Evolutionary conservation across 1,139 yeast genomes (phyloP), one percentile per base, ranked within the genome.

Genomic region (Yamadazyma diospyri): DNA sequence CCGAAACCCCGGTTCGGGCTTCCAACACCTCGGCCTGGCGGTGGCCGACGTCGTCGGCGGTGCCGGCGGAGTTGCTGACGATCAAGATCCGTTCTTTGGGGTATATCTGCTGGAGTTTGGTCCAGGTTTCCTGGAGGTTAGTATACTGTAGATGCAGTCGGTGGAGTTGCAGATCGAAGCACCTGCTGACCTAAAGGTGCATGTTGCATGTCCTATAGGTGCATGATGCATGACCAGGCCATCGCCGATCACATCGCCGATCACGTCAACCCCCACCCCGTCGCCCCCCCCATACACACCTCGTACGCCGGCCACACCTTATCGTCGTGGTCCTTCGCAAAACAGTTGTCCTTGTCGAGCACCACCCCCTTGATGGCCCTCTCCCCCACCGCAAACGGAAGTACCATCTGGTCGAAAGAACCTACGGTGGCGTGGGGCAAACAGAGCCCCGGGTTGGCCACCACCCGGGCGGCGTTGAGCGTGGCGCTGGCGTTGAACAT

Each of bases 11-110:
- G 0, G 92, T 80, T 22, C 71, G 68, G 4, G 55, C 36, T 52
- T 87, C 95, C 17, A 89, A 57, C n/a, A 60, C 51, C 17, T 50
- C 36, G 0, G 97, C 97, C 49, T 83, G 83, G n/a, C 42, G 41
- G 43, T 76, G 72, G 29, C 64, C 69, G 1, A 46, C 48, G 49
- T 89, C 97, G 45, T 81, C 94, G 37, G 72, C 68, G 1, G 97
- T 85, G 0, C 98, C 98, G 0, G 97, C 96, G 0, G 95, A 85
- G 51, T 92, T 92, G 48, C 95, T 84, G 4, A 92, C 97, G 23
- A 92, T 83, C 21, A 88, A 62, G 15, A 89, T 53, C 17, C 69
- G 67, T n/a, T 76, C 79, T 23, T 69, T 76, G 0, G 94, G 89
- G 47, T 82, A 87, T 2, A 58, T 49, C 5, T 54, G 47, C 31